Evolutionary conservation across 352 stramenopile species (phyloP).

Genomic region (Phytopythium boreale): DNA sequence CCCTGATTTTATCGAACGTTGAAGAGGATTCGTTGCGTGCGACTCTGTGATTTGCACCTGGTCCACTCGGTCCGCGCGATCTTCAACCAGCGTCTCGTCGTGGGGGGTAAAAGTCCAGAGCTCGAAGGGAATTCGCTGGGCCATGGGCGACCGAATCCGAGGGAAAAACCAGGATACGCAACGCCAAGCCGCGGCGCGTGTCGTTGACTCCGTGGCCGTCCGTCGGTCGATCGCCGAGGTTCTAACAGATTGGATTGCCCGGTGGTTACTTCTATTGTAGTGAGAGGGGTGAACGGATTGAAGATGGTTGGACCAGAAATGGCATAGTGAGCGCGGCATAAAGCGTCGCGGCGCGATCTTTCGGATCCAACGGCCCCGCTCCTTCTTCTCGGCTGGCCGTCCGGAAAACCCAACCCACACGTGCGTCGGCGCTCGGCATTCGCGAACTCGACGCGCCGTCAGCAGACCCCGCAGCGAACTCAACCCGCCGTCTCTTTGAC

Average conservation of each 20-base stretch:
- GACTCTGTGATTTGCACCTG: not conserved
- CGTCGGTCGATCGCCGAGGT: not conserved
- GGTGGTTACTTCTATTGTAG: not conserved
- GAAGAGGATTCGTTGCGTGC: slow-evolving; percentile 1
- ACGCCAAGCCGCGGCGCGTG: not conserved
- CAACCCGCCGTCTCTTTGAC: slow-evolving; percentile 5
- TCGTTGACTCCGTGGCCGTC: not conserved
- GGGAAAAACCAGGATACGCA: not conserved
- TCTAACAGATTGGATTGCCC: not conserved
- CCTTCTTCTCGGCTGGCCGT: not conserved
- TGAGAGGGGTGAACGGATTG: not conserved
- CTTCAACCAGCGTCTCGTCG: not conserved
- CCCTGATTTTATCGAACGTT: slow-evolving; percentile 1
- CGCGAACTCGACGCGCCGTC: slow-evolving; percentile 15
- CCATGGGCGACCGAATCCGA: too few species aligned
- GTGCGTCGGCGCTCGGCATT: slow-evolving; percentile 12
- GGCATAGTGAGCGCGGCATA: not conserved
- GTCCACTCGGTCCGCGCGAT: not conserved
- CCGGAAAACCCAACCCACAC: not conserved
- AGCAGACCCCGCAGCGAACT: slow-evolving; percentile 4
- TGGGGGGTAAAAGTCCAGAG: too few species aligned
- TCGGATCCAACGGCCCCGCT: slow-evolving; percentile 2
- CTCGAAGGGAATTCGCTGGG: too few species aligned
- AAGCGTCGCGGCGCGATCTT: slow-evolving; percentile 2
- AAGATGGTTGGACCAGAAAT: not conserved